Conservation (phyloP, 441 rosid genomes). For the Croton setiger region DNA sequence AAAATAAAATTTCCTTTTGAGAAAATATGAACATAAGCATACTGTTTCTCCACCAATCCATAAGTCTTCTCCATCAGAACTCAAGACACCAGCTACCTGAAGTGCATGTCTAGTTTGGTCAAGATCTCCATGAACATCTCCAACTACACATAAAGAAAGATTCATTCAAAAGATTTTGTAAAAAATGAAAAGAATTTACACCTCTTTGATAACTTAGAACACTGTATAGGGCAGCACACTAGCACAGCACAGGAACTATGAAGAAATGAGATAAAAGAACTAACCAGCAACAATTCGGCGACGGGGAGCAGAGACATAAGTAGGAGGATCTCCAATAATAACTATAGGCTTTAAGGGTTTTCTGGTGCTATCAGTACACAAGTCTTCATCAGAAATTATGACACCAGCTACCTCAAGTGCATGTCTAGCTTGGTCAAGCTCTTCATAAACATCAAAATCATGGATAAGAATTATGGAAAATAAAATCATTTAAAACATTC, state of each 20-base stretch:
- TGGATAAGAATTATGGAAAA: too few relatives aligned
- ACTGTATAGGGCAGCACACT: background rate
- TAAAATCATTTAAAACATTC: background rate
- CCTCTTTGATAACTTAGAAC: too few relatives aligned
- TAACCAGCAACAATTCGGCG: conserved; percentile 89
- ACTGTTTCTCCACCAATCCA: conserved; percentile 86
- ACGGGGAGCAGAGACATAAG: conserved; percentile 85
- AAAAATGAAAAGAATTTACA: background rate
- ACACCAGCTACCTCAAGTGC: too few relatives aligned
- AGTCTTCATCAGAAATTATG: too few relatives aligned
- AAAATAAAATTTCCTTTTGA: background rate
- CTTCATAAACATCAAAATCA: too few relatives aligned
- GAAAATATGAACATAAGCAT: conserved; percentile 15
- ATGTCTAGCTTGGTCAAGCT: too few relatives aligned
- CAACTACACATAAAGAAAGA: conserved; percentile 50
- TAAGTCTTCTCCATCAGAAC: conserved; percentile 58
- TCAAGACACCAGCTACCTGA: conserved; percentile 76
- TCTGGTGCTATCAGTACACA: background rate
- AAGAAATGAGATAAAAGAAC: conserved; percentile 11
- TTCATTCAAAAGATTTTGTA: conserved; percentile 5
- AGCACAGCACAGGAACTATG: too few relatives aligned
- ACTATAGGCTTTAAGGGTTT: conserved; percentile 58
- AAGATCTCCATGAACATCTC: conserved; percentile 91
- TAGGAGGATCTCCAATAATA: conserved; percentile 73
- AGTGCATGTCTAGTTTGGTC: conserved; percentile 74